These are phyloP conservation scores for Albugo candida DNA, from an alignment of 352 stramenopile genomes.

Conservation along the genomic window DNA sequence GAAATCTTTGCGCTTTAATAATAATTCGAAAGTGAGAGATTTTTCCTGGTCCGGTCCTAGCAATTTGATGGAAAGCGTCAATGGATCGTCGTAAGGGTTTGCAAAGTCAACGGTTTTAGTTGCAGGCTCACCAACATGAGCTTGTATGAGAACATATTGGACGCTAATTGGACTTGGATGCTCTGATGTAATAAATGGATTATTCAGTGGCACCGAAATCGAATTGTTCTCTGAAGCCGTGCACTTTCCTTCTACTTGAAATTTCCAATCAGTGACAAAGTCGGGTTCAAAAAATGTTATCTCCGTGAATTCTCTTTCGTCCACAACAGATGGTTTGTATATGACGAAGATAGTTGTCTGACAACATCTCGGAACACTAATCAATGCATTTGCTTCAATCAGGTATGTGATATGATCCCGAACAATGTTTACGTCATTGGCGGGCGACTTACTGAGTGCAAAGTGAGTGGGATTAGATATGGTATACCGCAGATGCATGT, in stretches of 20 bases:
- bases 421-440: conserved; percentile 3
- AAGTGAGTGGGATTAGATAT: conserved; percentile 67
- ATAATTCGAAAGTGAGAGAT: conserved; percentile 22
- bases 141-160: conserved; percentile 47
- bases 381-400: conserved; percentile 10
- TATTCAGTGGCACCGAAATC: no score
- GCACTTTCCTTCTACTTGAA: conserved; percentile 54
- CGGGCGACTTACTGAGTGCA: conserved; percentile 9
- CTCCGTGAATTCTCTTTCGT: conserved; percentile 40
- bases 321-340: conserved; percentile 82
- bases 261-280: conserved; percentile 81
- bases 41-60: neutral
- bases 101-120: conserved; percentile 83
- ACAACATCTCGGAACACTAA: conserved; percentile 38
- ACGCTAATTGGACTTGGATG: conserved; percentile 63
- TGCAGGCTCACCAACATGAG: conserved; percentile 57
- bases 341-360: conserved; percentile 44
- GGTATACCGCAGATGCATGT: conserved; percentile 46
- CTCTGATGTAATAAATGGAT: no score
- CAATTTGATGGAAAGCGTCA: conserved; percentile 9
- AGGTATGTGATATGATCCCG: conserved; percentile 5
- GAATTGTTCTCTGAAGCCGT: conserved; percentile 8
- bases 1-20: conserved; percentile 58
- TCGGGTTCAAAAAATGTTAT: conserved; percentile 56
- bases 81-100: conserved; percentile 76